Evolutionary conservation across 2,329 filamentous ascomycete species (phyloP).

Genomic region (Ceratocystis alfenasii): DNA sequence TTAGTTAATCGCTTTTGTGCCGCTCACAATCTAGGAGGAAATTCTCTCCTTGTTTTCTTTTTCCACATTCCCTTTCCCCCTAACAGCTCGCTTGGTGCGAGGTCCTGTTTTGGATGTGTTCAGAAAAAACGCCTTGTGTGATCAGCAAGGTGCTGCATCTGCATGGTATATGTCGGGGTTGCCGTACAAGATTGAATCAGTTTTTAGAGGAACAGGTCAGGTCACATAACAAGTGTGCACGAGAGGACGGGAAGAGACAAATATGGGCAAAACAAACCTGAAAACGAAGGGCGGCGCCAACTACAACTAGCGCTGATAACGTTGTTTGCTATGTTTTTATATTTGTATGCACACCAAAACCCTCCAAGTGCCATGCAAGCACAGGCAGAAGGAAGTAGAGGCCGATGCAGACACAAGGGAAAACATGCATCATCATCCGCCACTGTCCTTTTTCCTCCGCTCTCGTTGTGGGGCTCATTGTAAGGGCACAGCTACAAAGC

Average conservation of each 20-base stretch:
- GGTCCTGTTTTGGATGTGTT: background rate
- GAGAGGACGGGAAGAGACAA: background rate
- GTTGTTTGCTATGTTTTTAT: background rate
- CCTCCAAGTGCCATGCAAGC: background rate
- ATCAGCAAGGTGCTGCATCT: background rate
- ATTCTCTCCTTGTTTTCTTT: background rate
- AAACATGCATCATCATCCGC: background rate
- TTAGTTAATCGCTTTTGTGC: no score
- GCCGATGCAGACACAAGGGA: background rate
- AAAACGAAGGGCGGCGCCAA: background rate
- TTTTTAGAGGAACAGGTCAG: background rate
- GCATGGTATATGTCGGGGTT: conserved; percentile 8
- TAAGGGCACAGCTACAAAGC: background rate
- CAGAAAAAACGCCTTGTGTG: conserved; percentile 1
- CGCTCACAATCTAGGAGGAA: no score
- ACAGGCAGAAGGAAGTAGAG: background rate
- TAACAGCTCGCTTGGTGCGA: background rate
- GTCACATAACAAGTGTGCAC: background rate
- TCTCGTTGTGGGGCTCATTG: background rate
- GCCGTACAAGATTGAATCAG: conserved; percentile 5
- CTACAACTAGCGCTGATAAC: background rate
- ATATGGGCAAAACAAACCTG: background rate
- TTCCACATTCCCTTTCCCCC: background rate
- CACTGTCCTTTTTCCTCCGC: background rate
- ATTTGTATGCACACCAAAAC: background rate